Conservation (phyloP, 495 filamentous ascomycete genomes). For the Penicillium pancosmium region DNA sequence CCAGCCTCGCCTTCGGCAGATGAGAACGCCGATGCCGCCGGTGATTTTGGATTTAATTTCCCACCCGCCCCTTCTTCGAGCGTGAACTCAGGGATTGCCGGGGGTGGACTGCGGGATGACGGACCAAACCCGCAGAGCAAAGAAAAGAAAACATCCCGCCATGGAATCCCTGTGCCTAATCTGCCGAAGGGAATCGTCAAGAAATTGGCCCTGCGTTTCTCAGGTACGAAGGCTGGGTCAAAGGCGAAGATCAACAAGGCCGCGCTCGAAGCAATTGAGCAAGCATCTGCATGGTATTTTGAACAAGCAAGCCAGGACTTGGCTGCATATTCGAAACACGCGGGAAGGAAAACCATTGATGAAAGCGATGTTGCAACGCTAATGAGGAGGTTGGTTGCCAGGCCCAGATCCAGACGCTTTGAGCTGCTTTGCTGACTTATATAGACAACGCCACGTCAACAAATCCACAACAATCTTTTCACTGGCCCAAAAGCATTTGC, state of each 20-base stretch:
- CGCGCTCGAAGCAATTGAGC: conserved; percentile 70
- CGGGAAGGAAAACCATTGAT: conserved; percentile 80
- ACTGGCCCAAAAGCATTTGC: conserved; percentile 78
- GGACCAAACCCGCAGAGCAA: conserved; percentile 33
- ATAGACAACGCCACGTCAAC: conserved; percentile 73
- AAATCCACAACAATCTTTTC: conserved; percentile 76
- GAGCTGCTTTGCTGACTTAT: conserved; percentile 31
- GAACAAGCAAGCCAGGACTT: conserved; percentile 82
- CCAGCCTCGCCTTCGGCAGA: conserved; percentile 21
- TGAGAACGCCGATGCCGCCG: conserved; percentile 15
- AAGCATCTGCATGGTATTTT: conserved; percentile 87
- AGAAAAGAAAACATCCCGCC: conserved; percentile 63
- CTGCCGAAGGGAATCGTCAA: conserved; percentile 72
- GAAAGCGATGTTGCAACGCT: conserved; percentile 80
- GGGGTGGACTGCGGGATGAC: conserved; percentile 47
- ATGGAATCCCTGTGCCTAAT: conserved; percentile 75
- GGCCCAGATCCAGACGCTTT: background rate
- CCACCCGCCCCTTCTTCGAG: conserved; percentile 37
- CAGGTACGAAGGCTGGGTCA: conserved; percentile 58
- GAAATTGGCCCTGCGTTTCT: conserved; percentile 72
- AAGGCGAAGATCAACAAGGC: conserved; percentile 72
- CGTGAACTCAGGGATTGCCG: conserved; percentile 41
- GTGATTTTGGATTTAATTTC: conserved; percentile 34
- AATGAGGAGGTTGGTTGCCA: conserved; percentile 67
- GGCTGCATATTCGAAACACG: conserved; percentile 77